Base-by-base conservation (phyloP, 2,329 filamentous ascomycete genomes). In the Fulvia fulva region DNA sequence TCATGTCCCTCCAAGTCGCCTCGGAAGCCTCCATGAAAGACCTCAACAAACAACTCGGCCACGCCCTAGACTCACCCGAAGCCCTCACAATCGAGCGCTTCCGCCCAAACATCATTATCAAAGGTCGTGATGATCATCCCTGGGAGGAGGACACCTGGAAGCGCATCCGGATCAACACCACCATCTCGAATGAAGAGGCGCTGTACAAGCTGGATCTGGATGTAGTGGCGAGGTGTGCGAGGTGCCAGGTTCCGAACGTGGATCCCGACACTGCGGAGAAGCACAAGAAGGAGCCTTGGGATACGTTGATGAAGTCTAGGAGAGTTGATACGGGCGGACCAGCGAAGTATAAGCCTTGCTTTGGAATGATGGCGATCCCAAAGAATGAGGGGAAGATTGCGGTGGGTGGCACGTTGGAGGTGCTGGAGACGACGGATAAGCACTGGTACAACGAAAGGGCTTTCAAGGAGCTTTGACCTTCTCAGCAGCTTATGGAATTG, bases 61-160 rank as follows among this genome's bases (percentile, higher is more conserved):
- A 64, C 26, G 69, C 66, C 23, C 76, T 77, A 0, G 73, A 77
- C 25, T 74, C 78, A 4, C 57, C 61, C 16, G 59, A 62, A n/a
- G 73, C 76, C n/a, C 78, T 86, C 32, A 81, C 77, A 0, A 81
- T 87, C 57, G 84, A 87, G 68, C 79, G 84, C 1, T 87, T 87
- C 69, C 74, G 85, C 19, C 83, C 85, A 1, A 87, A 87, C 68
- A 83, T 87, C 56, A 77, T 87, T 22, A 77, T 87, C 45, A 73
- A 75, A 14, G 84, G 84, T 1, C 73, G 75, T 41, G 73, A 75
- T 54, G 64, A 64, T 32, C 61, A 70, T 23, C 78, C 85, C 0
- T 87, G 85, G 85, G 77, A 77, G 37, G 85, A 87, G 67, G 85
- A 87, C 68, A 76, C 76, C 16, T 87, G 85, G 85, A 87, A 86